Evolutionary conservation across 148 eudicot species (phyloP), one percentile per base, ranked within the genome.

Genomic region (Cornus controversa): DNA sequence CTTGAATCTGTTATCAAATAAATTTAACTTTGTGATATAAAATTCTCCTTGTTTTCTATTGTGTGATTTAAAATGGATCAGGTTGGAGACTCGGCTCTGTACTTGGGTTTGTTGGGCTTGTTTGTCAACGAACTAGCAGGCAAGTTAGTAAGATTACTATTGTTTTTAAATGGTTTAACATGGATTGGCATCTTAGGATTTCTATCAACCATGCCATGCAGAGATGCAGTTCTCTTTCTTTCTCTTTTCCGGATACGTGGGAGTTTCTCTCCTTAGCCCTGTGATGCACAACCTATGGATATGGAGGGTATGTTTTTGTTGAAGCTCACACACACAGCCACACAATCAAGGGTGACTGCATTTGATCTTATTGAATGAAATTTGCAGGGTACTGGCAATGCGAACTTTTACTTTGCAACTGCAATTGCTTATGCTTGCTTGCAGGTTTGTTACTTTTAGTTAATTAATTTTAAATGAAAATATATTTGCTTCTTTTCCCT

Each of bases 251-350:
- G 98, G 97, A 67, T 95, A 84, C 73, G 86, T 89, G 71, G 98
- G 98, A 45, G 90, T 93, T 72, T 93, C 92, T 80, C 96, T 95
- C 78, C 93, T 95, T 71, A 91, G 98, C 85, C 97, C 98, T 73
- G 91, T 95, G 74, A 93, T 95, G 98, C 97, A 95, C 86, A 95
- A 95, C 73, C 87, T 95, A 16, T 95, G 98, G 98, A 91, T 95
- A 86, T 95, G 98, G 98, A 90, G 98, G 96, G 98, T 95, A 90
- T 67, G 89, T 71, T 66, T 73, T 25, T 84, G 27, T 29, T 67
- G 20, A 18, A 40, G 0, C 65, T 18, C 66, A 53, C 65, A 62
- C 67, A 62, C 42, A 16, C 29, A 58, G 11, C 79, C 50, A 58
- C 69, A 15, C 31, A 50, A 36, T 60, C 58, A 58, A 65, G 36